A percentile compares a stretch with the other conserved stretches of the same genome.
phyloP scores from a whole-genome alignment of 139 green algal species.

The Ettlia oleoabundans region DNA sequence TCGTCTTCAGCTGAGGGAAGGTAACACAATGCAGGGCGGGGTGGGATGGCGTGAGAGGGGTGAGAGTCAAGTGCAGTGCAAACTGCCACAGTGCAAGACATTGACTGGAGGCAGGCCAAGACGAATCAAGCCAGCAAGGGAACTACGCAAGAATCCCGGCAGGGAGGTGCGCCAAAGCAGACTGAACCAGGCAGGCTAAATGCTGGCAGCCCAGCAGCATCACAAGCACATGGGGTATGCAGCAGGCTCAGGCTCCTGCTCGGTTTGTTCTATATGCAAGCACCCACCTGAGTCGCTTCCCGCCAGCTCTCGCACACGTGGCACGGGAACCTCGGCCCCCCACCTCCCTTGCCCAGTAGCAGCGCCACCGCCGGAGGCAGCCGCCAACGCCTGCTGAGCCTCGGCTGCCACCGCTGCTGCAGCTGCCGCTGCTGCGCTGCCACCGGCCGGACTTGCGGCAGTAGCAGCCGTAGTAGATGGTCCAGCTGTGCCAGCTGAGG shows the following conservation, averaged over 20 bases:
- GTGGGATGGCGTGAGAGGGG: too few relatives aligned
- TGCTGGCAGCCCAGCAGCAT: neutral
- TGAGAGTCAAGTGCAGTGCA: too few relatives aligned
- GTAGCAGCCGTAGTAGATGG: neutral
- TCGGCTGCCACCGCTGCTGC: neutral
- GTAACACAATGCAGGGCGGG: neutral
- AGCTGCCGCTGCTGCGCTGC: neutral
- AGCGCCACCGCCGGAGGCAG: neutral
- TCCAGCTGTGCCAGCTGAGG: neutral
- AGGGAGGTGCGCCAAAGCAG: too few relatives aligned
- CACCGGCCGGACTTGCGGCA: neutral
- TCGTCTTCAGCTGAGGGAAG: neutral
- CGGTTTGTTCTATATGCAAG: too few relatives aligned
- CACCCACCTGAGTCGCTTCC: slow-evolving; percentile 9
- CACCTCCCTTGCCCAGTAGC: neutral
- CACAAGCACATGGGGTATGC: neutral
- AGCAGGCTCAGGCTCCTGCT: neutral
- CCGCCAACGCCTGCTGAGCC: neutral
- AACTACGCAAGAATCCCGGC: too few relatives aligned
- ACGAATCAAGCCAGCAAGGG: too few relatives aligned
- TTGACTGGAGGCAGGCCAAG: too few relatives aligned
- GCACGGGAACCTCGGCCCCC: slow-evolving; percentile 3
- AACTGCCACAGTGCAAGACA: too few relatives aligned
- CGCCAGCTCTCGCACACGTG: neutral
- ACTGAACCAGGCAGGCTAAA: too few relatives aligned